Conservation (phyloP, 257 asterid genomes). For the Solanum etuberosum region DNA sequence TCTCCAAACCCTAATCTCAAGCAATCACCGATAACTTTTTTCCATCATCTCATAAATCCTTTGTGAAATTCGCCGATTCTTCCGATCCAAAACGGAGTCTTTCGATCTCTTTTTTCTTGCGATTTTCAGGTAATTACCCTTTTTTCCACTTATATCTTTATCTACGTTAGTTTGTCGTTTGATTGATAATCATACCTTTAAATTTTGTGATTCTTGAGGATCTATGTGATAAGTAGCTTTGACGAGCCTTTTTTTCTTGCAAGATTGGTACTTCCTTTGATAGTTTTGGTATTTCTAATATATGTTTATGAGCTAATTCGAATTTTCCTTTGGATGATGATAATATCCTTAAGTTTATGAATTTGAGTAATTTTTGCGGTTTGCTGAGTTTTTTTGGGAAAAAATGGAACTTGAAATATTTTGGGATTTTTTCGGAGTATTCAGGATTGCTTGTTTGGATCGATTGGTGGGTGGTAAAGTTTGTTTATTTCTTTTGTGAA, state of each 20-base stretch:
- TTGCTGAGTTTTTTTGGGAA: not conserved
- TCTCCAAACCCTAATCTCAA: constrained; percentile 2
- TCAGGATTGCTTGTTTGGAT: not conserved
- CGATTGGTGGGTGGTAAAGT: not conserved
- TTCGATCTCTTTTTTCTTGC: not conserved
- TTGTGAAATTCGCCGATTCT: not conserved
- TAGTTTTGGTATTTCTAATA: not conserved
- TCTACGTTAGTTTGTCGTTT: not conserved
- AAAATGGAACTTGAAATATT: not conserved
- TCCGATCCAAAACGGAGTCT: not conserved
- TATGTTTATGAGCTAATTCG: not conserved
- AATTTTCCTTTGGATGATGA: not conserved
- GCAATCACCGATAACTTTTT: not conserved
- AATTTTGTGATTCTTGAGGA: not conserved
- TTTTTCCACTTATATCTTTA: not conserved
- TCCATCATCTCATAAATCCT: not conserved
- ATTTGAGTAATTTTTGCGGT: not conserved
- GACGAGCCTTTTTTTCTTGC: not conserved
- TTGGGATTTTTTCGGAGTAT: not conserved
- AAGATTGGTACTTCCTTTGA: not conserved
- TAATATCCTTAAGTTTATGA: not conserved
- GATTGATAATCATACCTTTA: not conserved
- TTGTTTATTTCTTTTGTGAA: not conserved
- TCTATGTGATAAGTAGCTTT: not conserved
- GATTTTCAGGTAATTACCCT: not conserved